Percentiles rank a stretch among this genome's conserved stretches.
Evolutionary conservation across 129 eudicot genomes (phyloP).

Genomic region (Flaveria trinervia): DNA sequence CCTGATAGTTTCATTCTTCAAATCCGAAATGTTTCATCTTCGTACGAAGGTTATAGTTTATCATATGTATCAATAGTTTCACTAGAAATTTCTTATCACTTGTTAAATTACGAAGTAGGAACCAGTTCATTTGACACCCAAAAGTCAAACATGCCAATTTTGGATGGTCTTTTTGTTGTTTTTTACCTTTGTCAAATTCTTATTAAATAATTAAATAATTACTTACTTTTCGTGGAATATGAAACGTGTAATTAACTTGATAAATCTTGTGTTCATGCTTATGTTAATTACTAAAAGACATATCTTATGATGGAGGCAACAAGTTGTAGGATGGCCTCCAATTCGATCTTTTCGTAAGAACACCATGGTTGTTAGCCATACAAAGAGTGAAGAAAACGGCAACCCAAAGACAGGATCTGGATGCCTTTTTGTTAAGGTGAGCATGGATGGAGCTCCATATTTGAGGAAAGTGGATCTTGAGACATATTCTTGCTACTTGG

Average conservation of each 20-base stretch:
- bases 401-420: conserved; percentile 49
- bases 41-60: not conserved
- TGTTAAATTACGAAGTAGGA: conserved; percentile 2
- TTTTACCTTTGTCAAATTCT: not conserved
- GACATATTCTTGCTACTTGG: conserved; percentile 49
- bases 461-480: conserved; percentile 73
- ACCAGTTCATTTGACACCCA: conserved; percentile 1
- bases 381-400: conserved; percentile 45
- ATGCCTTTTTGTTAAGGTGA: conserved; percentile 60
- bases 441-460: conserved; percentile 88
- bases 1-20: not conserved
- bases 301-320: conserved; percentile 45
- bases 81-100: not conserved
- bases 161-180: not conserved
- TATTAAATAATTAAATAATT: not conserved
- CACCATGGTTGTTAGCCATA: conserved; percentile 52
- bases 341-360: conserved; percentile 68
- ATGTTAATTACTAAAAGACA: not conserved
- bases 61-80: not conserved
- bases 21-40: not conserved
- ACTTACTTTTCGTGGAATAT: not conserved
- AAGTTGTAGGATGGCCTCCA: conserved; percentile 88
- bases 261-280: too few relatives aligned
- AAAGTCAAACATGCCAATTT: conserved; percentile 23
- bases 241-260: too few relatives aligned